Base-by-base conservation (phyloP, 306 rosid species). In the Carpinus fangiana region DNA sequence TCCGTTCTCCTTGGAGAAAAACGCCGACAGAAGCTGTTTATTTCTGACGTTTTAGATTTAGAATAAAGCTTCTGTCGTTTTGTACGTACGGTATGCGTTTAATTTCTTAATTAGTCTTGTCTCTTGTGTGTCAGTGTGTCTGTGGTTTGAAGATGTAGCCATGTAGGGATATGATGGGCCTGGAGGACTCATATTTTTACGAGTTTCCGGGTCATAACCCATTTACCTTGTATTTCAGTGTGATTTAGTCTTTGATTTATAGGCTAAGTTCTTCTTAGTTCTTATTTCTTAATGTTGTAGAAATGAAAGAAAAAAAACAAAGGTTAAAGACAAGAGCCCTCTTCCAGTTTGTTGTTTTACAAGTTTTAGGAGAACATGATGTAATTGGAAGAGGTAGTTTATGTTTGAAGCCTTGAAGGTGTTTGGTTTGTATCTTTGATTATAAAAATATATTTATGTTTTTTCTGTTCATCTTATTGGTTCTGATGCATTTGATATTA, bases 291-390 rank as follows among this genome's bases (percentile, higher is more conserved):
- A 41, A 1, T 20, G 64, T 8, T 21, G 64, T 9, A 57, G 26
- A 11, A 47, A 47, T 8, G 13, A 57, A 21, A 57, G 1, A 21
- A 57, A 20, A 9, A 21, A 21, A 56, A 17, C 16, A 14, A 17
- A 53, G 16, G 18, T 12, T 4, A 10, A 55, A 55, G 62, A 20
- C 26, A 8, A 3, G 12, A 57, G 20, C 34, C 12, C 26, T 57
- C 64, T 21, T 57, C 34, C 64, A 7, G 8, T 20, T 57, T 57
- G 64, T 20, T 53, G 57, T 53, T 53, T 52, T 16, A 13, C 62
- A 52, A 68, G 84, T 79, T 85, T 83, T 73, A 38, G 62, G 74
- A 67, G 55, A 12, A 56, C 12, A 51, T 56, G 64, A 73, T 83
- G 74, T 73, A 53, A 11, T 57, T 43, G 73, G 60, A 70, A 43